Conservation (phyloP, 2,329 filamentous ascomycete genomes). For the Aschersonia sp. region DNA sequence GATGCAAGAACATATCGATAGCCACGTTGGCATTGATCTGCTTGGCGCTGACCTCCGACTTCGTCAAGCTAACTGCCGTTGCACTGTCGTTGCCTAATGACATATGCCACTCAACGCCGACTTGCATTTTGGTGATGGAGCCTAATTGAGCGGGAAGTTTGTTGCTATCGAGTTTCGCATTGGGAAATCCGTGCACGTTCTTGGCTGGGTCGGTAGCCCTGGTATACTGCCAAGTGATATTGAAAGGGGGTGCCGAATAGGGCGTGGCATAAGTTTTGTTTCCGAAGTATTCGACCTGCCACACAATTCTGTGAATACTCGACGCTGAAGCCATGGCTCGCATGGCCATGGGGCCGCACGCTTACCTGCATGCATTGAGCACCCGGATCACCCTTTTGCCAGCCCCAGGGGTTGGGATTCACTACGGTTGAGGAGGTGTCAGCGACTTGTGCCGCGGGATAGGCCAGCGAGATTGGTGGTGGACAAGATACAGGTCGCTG, state of each 20-base stretch:
- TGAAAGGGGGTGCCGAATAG: constrained; percentile 31
- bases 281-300: constrained; percentile 5
- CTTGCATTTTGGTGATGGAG: constrained; percentile 21
- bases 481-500: neutral
- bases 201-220: constrained; percentile 15
- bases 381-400: constrained; percentile 20
- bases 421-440: constrained; percentile 17
- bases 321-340: neutral
- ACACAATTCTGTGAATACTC: too few relatives aligned
- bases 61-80: constrained; percentile 18
- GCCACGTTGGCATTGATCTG: constrained; percentile 39
- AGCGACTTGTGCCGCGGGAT: neutral
- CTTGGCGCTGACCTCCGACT: constrained; percentile 16
- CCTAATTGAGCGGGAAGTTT: constrained; percentile 27
- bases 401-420: constrained; percentile 42
- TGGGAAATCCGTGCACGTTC: constrained; percentile 39
- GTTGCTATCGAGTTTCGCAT: constrained; percentile 29
- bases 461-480: neutral
- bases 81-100: constrained; percentile 23
- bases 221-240: constrained; percentile 37
- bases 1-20: constrained; percentile 43
- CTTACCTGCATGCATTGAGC: constrained; percentile 38
- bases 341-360: neutral
- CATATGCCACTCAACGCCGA: constrained; percentile 35
- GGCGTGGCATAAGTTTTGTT: constrained; percentile 34